phyloP scores from a whole-genome alignment of 345 rosid species.

The Heritiera fomes region DNA sequence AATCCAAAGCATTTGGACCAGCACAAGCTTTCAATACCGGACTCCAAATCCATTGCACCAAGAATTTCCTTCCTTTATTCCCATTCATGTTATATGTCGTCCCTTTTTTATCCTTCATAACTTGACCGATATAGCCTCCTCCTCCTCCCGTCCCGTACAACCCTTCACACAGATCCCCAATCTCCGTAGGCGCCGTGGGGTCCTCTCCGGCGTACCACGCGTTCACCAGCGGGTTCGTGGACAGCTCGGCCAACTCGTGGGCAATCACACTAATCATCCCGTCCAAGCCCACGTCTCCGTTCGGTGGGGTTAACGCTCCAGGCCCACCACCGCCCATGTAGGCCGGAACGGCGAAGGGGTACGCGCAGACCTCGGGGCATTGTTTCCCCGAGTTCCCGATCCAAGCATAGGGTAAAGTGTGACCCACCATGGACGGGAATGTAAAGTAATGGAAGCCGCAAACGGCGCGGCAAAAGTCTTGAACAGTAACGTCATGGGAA shows the following conservation, averaged over 20 bases:
- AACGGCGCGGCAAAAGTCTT: constrained; percentile 91
- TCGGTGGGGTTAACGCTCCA: constrained; percentile 60
- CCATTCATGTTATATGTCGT: constrained; percentile 78
- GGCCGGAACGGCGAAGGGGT: constrained; percentile 86
- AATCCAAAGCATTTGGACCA: constrained; percentile 81
- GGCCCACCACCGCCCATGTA: constrained; percentile 85
- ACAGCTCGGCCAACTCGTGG: constrained; percentile 85
- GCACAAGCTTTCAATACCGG: constrained; percentile 70
- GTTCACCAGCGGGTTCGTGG: constrained; percentile 82
- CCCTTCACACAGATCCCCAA: constrained; percentile 83
- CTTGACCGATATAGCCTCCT: constrained; percentile 87
- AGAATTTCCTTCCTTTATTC: constrained; percentile 58
- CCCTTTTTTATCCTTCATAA: constrained; percentile 62
- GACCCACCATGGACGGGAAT: constrained; percentile 93
- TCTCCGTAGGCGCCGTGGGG: constrained; percentile 94
- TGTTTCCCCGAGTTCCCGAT: constrained; percentile 80
- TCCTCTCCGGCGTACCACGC: constrained; percentile 99
- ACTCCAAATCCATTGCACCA: constrained; percentile 97
- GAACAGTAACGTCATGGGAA: constrained; percentile 69
- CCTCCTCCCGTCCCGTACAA: constrained; percentile 95
- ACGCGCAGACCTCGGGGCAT: constrained; percentile 95
- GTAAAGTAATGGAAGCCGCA: constrained; percentile 98
- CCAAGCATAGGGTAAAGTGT: constrained; percentile 98
- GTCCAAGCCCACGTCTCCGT: constrained; percentile 78
- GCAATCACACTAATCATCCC: constrained; percentile 98